Conservation (phyloP, 805 yeast species). For the Wickerhamiella slavikovae region DNA sequence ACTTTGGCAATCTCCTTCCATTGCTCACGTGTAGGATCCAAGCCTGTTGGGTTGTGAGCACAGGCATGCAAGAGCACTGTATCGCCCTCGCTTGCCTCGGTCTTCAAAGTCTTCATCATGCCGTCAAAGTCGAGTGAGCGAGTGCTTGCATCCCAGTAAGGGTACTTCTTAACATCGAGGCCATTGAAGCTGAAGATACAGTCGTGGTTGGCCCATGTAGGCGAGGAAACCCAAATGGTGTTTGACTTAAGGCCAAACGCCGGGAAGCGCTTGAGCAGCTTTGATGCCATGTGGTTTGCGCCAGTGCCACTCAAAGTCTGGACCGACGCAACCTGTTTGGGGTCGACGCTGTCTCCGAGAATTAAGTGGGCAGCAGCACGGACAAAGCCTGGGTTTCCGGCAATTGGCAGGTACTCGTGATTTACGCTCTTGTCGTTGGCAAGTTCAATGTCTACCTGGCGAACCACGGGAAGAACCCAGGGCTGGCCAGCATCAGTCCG, state of each 20-base stretch:
- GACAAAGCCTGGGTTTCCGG: conserved; percentile 54
- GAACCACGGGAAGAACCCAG: conserved; percentile 63
- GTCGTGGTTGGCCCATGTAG: conserved; percentile 89
- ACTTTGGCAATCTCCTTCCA: conserved; percentile 61
- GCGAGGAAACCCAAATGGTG: conserved; percentile 53
- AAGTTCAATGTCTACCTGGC: conserved; percentile 29
- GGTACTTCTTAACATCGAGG: conserved; percentile 34
- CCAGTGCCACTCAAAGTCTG: conserved; percentile 96
- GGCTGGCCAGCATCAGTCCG: conserved; percentile 78
- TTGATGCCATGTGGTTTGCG: conserved; percentile 68
- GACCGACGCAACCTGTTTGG: conserved; percentile 47
- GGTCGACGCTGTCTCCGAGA: conserved; percentile 41
- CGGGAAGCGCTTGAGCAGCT: conserved; percentile 45
- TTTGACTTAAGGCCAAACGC: conserved; percentile 21
- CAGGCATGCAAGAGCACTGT: conserved; percentile 76
- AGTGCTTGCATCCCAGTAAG: conserved; percentile 44
- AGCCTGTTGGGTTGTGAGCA: conserved; percentile 94
- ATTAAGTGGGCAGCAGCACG: conserved; percentile 47
- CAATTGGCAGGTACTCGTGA: conserved; percentile 76
- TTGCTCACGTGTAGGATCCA: conserved; percentile 66
- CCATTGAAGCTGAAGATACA: conserved; percentile 65
- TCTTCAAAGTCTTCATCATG: conserved; percentile 34
- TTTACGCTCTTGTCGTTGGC: conserved; percentile 27
- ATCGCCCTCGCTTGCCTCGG: conserved; percentile 36
- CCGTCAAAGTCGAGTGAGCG: conserved; percentile 48